A percentile compares a stretch with the other conserved stretches of the same genome.
These are phyloP conservation scores for Odontarrhena argentea DNA, from an alignment of 345 rosid genomes.

Conservation along the genomic window DNA sequence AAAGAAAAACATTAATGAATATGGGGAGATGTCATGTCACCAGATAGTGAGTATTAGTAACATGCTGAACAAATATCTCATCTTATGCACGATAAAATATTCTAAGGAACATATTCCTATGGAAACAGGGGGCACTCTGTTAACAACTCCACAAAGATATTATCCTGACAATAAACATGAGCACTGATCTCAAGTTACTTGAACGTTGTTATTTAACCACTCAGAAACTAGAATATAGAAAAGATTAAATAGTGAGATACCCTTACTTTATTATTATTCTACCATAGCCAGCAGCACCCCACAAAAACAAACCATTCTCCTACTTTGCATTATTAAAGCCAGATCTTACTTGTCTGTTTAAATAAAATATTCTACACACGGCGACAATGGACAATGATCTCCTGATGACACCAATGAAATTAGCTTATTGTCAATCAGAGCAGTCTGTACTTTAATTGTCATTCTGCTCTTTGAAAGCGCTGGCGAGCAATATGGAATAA, in stretches of 20 bases:
- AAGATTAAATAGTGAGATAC: neutral
- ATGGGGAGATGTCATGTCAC: conserved; percentile 6
- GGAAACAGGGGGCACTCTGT: neutral
- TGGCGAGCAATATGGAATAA: neutral
- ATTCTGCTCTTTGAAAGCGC: conserved; percentile 9
- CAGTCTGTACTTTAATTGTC: neutral
- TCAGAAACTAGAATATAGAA: neutral
- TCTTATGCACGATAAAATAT: neutral
- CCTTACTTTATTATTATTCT: neutral
- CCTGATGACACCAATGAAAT: neutral
- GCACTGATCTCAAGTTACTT: neutral
- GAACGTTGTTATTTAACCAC: neutral
- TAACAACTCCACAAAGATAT: neutral
- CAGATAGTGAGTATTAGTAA: neutral
- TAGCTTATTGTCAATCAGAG: neutral
- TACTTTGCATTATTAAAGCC: neutral
- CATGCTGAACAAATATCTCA: neutral
- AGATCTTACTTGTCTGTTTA: neutral
- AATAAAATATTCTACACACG: neutral
- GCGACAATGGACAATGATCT: neutral
- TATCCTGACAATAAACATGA: neutral
- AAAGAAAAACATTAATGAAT: conserved; percentile 16
- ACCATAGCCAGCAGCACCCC: conserved; percentile 6
- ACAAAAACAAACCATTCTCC: conserved; percentile 1
- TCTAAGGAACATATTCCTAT: neutral